These are phyloP conservation scores for Candida sp. DNA, from an alignment of 1,139 yeast genomes.

Conservation along the genomic window DNA sequence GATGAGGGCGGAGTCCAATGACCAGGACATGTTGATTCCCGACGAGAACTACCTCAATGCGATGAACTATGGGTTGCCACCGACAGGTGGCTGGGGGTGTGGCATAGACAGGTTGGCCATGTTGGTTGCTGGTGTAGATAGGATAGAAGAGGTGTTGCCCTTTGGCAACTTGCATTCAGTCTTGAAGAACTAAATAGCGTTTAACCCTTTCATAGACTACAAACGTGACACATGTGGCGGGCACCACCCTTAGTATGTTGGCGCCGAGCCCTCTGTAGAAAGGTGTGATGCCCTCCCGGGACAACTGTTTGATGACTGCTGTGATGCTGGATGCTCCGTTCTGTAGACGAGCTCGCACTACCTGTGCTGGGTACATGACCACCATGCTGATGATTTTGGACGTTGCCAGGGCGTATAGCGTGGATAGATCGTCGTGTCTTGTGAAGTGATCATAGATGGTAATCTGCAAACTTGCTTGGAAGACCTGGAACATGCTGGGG, in stretches of 20 bases:
- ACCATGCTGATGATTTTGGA: slow-evolving; percentile 75
- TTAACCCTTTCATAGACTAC: slow-evolving; percentile 61
- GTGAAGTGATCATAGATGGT: slow-evolving; percentile 65
- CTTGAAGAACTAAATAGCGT: slow-evolving; percentile 14
- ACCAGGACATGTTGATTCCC: slow-evolving; percentile 68
- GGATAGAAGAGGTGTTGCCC: slow-evolving; percentile 81
- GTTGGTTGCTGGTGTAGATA: slow-evolving; percentile 64
- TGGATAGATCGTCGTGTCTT: neutral
- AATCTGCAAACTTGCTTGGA: slow-evolving; percentile 90
- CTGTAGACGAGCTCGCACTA: slow-evolving; percentile 80
- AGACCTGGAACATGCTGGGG: slow-evolving; percentile 83
- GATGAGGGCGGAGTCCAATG: slow-evolving; percentile 51
- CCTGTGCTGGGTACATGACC: slow-evolving; percentile 84
- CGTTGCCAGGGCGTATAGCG: slow-evolving; percentile 61
- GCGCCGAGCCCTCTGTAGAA: slow-evolving; percentile 80
- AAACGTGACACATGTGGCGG: slow-evolving; percentile 77
- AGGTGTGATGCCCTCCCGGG: slow-evolving; percentile 50
- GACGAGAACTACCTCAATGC: slow-evolving; percentile 74
- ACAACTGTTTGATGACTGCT: slow-evolving; percentile 29
- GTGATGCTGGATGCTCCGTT: slow-evolving; percentile 27
- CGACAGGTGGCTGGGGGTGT: slow-evolving; percentile 98
- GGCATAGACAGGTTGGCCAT: slow-evolving; percentile 91
- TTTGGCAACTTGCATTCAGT: slow-evolving; percentile 87
- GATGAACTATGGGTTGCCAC: slow-evolving; percentile 95
- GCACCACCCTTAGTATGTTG: slow-evolving; percentile 65